These are phyloP conservation scores for Eucalyptus regnans DNA, from an alignment of 345 rosid species.

Conservation along the genomic window DNA sequence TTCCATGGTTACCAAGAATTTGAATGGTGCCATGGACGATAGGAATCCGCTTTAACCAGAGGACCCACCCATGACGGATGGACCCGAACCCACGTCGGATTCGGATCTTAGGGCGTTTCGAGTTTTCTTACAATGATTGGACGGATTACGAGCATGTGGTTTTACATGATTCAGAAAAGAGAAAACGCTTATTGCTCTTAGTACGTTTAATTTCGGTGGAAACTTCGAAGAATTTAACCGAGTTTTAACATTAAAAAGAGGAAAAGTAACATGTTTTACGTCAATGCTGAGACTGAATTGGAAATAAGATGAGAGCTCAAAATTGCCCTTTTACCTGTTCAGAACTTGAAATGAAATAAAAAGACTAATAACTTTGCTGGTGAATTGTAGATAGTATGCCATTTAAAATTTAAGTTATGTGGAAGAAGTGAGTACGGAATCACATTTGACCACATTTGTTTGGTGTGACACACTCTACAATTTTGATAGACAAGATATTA, in stretches of 20 bases:
- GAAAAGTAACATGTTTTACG: neutral
- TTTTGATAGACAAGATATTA: neutral
- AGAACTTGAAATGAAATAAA: neutral
- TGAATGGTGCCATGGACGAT: neutral
- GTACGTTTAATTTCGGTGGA: neutral
- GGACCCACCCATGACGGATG: neutral
- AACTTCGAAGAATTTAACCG: neutral
- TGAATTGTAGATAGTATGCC: neutral
- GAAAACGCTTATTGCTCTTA: neutral
- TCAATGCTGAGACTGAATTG: neutral
- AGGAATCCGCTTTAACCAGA: neutral
- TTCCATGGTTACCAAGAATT: neutral
- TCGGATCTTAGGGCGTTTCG: neutral
- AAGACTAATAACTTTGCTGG: neutral
- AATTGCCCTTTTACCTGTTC: neutral
- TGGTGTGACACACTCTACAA: neutral
- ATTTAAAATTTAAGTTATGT: neutral
- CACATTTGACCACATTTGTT: neutral
- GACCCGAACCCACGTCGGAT: neutral
- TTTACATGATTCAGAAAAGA: neutral
- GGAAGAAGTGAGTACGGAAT: neutral
- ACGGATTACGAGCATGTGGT: neutral
- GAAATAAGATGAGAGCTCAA: neutral
- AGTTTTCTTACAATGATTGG: neutral
- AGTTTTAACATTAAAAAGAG: neutral